Evolutionary conservation across 108 stramenopile genomes (phyloP), one percentile per base, ranked within the genome.

Genomic region (Cyclotella kingstonii): DNA sequence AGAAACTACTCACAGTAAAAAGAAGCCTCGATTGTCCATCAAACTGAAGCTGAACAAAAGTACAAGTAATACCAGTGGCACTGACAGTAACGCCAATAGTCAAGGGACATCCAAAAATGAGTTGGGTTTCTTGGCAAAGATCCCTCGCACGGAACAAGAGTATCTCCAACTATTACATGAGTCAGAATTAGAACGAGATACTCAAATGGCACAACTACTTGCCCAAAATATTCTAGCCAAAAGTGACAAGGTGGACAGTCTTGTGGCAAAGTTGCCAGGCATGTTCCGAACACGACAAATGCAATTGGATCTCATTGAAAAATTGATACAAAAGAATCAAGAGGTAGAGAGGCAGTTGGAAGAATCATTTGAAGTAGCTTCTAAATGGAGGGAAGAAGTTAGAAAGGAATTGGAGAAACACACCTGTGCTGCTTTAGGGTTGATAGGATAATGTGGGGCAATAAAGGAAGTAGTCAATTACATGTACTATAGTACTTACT

Each of bases 381-480:
- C 43, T 27, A 30, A 70, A 63, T 54, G 60, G 68, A 62, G 85
- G 45, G 66, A 82, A 27, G 79, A 76, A 36, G 80, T 89, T 0
- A 75, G 92, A 43, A 36, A 18, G 29, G 81, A 67, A 48, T 68
- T 94, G 33, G 54, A 66, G 43, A 76, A 85, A 26, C 62, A 78
- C 58, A 87, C 89, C 5, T 85, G 82, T 56, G 33, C 45, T 28
- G 84, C 92, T 22, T 63, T 94, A 59, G 87, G 84, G 1, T 81
- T 94, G 50, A 73, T 76, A 12, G 86, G 86, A 41, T 81, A 85
- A 29, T n/a, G 43, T 15, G 36, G 36, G n/a, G n/a, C n/a, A n/a
- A n/a, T n/a, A n/a, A n/a, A n/a, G n/a, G n/a, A n/a, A n/a, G n/a
- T n/a, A n/a, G n/a, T n/a, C n/a, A n/a, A n/a, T n/a, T n/a, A n/a